phyloP scores from a whole-genome alignment of 495 filamentous ascomycete genomes.

The Bathelium albidoporum region DNA sequence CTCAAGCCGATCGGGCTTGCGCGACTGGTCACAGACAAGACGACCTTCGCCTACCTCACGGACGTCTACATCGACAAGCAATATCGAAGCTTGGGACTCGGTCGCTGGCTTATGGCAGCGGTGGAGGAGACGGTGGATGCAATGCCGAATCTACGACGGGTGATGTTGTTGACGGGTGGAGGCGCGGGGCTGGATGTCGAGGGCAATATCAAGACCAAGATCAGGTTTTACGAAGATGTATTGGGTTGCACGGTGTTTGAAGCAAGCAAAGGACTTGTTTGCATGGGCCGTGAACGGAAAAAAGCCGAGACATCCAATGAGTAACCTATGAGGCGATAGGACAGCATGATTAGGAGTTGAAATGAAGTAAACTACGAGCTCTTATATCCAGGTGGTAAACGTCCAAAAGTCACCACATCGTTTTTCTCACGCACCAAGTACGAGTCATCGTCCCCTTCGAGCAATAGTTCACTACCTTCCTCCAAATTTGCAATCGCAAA shows the following conservation, averaged over 20 bases:
- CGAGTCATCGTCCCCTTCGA: too few species aligned
- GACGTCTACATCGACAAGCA: constrained; percentile 53
- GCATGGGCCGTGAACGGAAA: not conserved
- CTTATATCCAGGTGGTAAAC: too few species aligned
- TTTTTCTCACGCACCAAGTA: too few species aligned
- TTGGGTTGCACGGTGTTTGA: constrained; percentile 37
- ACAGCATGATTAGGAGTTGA: too few species aligned
- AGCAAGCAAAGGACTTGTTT: not conserved
- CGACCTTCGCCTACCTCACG: constrained; percentile 58
- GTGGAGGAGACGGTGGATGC: constrained; percentile 42
- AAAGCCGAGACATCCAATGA: not conserved
- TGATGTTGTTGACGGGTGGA: constrained; percentile 41
- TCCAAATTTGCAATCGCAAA: not conserved
- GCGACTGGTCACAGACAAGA: constrained; percentile 53
- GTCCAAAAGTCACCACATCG: too few species aligned
- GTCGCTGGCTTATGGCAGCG: constrained; percentile 51
- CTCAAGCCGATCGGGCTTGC: constrained; percentile 46
- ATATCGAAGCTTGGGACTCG: constrained; percentile 51
- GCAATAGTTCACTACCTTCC: not conserved
- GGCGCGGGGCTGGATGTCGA: constrained; percentile 21
- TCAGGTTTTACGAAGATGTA: constrained; percentile 36
- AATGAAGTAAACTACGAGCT: too few species aligned
- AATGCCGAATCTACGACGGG: constrained; percentile 47
- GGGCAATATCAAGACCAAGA: not conserved
- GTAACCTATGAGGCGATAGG: not conserved